Evolutionary conservation across 2,329 filamentous ascomycete genomes (phyloP).

Genomic region (Cercospora janseana): DNA sequence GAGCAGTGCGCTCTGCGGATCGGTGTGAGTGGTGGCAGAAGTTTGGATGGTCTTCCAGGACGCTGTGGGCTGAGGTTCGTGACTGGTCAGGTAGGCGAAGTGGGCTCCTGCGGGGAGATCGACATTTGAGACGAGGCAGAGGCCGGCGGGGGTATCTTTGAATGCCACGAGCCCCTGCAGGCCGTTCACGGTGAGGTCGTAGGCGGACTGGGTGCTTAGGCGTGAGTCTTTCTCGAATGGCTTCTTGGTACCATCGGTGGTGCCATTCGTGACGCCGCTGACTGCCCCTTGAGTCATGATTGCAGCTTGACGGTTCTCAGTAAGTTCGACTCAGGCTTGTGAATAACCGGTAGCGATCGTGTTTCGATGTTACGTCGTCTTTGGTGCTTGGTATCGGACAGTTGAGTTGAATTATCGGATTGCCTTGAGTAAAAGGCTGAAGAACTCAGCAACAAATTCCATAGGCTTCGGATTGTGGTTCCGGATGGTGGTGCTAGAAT

Average conservation of each 20-base stretch:
- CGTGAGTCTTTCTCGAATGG: constrained; percentile 14
- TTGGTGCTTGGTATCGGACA: neutral
- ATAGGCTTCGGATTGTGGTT: constrained; percentile 7
- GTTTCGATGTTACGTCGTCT: neutral
- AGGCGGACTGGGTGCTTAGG: constrained; percentile 21
- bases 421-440: constrained; percentile 20
- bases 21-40: constrained; percentile 51
- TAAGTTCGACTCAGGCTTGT: neutral
- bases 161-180: constrained; percentile 43
- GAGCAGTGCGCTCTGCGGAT: constrained; percentile 57
- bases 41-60: constrained; percentile 56
- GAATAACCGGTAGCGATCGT: too few relatives aligned
- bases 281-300: constrained; percentile 18
- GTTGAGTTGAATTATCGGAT: constrained; percentile 12
- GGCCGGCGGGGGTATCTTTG: constrained; percentile 40
- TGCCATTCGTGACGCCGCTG: constrained; percentile 11
- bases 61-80: constrained; percentile 44
- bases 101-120: constrained; percentile 52
- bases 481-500: neutral
- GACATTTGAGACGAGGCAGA: constrained; percentile 50
- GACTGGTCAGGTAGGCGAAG: constrained; percentile 50
- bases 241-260: constrained; percentile 15
- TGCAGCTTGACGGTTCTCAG: neutral
- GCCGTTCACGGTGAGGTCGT: constrained; percentile 33
- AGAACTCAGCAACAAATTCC: constrained; percentile 19